These are phyloP conservation scores for Pseudocercospora cruenta DNA, from an alignment of 2,329 filamentous ascomycete species.

Conservation along the genomic window DNA sequence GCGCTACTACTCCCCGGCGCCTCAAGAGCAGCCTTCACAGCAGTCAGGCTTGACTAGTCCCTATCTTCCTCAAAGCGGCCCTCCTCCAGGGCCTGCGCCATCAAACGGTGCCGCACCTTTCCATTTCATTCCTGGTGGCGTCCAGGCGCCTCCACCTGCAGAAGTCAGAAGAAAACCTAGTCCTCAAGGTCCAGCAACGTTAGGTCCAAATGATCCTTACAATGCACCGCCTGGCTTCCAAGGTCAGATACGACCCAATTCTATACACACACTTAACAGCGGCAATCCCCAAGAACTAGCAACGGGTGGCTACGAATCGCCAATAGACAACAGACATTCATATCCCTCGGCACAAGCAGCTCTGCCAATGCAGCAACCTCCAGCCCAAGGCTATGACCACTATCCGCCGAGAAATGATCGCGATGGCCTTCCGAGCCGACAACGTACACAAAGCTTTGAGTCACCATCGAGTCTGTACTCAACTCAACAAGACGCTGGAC, in stretches of 20 bases:
- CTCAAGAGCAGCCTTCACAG: slow-evolving; percentile 34
- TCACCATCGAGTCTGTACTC: slow-evolving; percentile 36
- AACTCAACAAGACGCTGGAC: slow-evolving; percentile 25
- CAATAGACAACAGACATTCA: slow-evolving; percentile 49
- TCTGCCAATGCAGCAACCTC: slow-evolving; percentile 28
- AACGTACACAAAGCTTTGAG: slow-evolving; percentile 37
- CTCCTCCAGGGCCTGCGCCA: slow-evolving; percentile 23
- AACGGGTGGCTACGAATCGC: slow-evolving; percentile 52
- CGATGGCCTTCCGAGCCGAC: slow-evolving; percentile 29
- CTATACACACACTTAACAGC: slow-evolving; percentile 43
- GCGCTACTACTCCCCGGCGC: slow-evolving; percentile 44
- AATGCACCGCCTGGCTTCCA: slow-evolving; percentile 39
- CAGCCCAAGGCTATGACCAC: slow-evolving; percentile 29
- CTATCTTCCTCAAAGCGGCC: slow-evolving; percentile 32
- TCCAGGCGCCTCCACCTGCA: slow-evolving; percentile 28
- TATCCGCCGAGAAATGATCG: slow-evolving; percentile 28
- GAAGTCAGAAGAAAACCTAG: slow-evolving; percentile 36
- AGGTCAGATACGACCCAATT: slow-evolving; percentile 44
- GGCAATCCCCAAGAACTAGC: slow-evolving; percentile 53
- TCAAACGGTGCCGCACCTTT: slow-evolving; percentile 37
- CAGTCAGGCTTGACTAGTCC: slow-evolving; percentile 34
- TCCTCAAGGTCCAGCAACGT: slow-evolving; percentile 28
- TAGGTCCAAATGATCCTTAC: slow-evolving; percentile 42
- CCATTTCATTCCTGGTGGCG: slow-evolving; percentile 42
- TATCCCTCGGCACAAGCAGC: slow-evolving; percentile 39